These are phyloP conservation scores for Neopestalotiopsis clavispora DNA, from an alignment of 2,329 filamentous ascomycete species.

Conservation along the genomic window DNA sequence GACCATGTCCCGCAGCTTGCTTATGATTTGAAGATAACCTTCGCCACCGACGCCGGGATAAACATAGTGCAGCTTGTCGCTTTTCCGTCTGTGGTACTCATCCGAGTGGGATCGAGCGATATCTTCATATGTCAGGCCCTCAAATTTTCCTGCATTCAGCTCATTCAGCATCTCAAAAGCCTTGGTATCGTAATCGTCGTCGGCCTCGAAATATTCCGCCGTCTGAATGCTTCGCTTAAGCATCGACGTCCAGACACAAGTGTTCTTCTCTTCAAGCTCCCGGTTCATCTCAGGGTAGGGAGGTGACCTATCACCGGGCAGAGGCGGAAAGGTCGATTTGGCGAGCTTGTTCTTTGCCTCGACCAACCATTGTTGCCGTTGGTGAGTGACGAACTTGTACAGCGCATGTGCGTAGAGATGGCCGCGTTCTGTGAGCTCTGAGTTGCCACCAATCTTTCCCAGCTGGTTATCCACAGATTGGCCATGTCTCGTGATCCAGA, in stretches of 20 bases:
- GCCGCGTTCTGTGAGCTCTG: conserved; percentile 77
- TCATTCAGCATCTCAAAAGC: conserved; percentile 98
- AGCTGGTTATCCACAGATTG: conserved; percentile 87
- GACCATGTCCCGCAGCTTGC: conserved; percentile 91
- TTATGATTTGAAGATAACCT: conserved; percentile 96
- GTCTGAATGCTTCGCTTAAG: conserved; percentile 88
- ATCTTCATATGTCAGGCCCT: conserved; percentile 92
- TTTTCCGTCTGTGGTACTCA: conserved; percentile 79
- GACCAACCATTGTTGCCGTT: conserved; percentile 81
- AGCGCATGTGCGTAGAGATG: conserved; percentile 79
- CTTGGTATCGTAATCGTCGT: conserved; percentile 95
- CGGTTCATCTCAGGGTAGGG: conserved; percentile 85
- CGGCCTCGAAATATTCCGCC: conserved; percentile 83
- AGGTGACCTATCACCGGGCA: conserved; percentile 88
- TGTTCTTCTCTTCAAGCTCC: conserved; percentile 80
- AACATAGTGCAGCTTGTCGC: conserved; percentile 93
- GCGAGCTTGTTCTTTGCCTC: conserved; percentile 80
- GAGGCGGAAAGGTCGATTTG: conserved; percentile 83
- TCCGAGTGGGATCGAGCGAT: conserved; percentile 80
- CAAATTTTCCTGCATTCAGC: conserved; percentile 89
- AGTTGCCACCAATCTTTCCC: conserved; percentile 91
- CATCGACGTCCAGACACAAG: conserved; percentile 99
- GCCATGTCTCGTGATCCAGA: conserved; percentile 97
- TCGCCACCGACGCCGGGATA: conserved; percentile 96
- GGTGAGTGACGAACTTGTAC: conserved; percentile 80